phyloP scores from a whole-genome alignment of 2,329 filamentous ascomycete genomes.

The Xylariaceae sp. region DNA sequence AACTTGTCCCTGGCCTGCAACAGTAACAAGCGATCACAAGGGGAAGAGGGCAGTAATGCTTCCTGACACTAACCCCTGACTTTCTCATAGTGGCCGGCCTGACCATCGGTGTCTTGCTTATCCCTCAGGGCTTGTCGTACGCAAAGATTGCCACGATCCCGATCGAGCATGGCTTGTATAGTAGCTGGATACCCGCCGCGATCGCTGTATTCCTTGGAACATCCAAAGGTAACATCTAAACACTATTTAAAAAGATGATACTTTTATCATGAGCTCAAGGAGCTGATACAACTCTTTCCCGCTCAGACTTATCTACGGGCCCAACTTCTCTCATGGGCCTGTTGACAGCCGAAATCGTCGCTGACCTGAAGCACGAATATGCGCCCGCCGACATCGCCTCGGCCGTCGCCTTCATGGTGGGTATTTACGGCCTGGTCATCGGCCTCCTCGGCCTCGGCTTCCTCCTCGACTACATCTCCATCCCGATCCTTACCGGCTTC shows the following conservation, averaged over 20 bases:
- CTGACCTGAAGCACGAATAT: conserved; percentile 47
- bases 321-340: conserved; percentile 61
- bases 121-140: conserved; percentile 58
- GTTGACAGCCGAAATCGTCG: conserved; percentile 55
- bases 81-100: conserved; percentile 45
- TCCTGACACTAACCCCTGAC: too few relatives aligned
- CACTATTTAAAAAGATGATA: too few relatives aligned
- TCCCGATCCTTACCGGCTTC: conserved; percentile 59
- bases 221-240: conserved; percentile 57
- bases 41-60: too few relatives aligned
- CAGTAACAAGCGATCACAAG: too few relatives aligned
- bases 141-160: conserved; percentile 58
- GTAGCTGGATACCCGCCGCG: conserved; percentile 52
- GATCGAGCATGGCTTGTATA: conserved; percentile 55
- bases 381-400: conserved; percentile 51
- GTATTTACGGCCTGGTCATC: conserved; percentile 52
- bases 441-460: conserved; percentile 60
- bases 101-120: conserved; percentile 55
- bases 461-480: conserved; percentile 60
- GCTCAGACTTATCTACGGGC: conserved; percentile 53
- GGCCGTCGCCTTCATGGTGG: conserved; percentile 58
- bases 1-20: too few relatives aligned
- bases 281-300: conserved; percentile 30
- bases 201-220: conserved; percentile 57
- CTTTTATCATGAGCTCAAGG: neutral